A percentile compares a stretch with the other conserved stretches of the same genome.
Evolutionary conservation across 148 eudicot species (phyloP).

Genomic region (Arctostaphylos glauca): DNA sequence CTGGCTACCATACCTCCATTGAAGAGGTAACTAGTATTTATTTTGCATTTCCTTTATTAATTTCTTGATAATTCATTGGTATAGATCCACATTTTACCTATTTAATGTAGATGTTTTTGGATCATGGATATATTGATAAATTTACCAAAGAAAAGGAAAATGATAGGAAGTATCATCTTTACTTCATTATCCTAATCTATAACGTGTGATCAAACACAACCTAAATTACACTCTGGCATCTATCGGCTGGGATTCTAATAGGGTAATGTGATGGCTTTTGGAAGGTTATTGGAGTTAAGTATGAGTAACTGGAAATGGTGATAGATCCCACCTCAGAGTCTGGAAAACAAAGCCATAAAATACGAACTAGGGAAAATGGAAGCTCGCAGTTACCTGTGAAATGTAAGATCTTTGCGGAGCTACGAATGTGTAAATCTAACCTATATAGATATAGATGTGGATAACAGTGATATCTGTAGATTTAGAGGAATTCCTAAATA

Average conservation of each 20-base stretch:
- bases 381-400: background rate
- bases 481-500: background rate
- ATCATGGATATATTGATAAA: background rate
- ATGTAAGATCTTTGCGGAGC: background rate
- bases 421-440: background rate
- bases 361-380: background rate
- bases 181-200: background rate
- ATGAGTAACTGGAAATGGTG: background rate
- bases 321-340: background rate
- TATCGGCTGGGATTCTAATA: background rate
- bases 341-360: background rate
- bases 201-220: background rate
- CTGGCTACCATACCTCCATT: constrained; percentile 67
- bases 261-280: background rate
- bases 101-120: background rate
- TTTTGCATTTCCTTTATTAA: background rate
- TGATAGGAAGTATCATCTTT: background rate
- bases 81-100: background rate
- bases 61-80: background rate
- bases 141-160: background rate
- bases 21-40: constrained; percentile 60
- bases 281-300: background rate
- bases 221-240: background rate
- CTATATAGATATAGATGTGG: background rate
- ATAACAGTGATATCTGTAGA: background rate